Conservation (phyloP, 345 rosid species). For the Trapa bicornis region DNA sequence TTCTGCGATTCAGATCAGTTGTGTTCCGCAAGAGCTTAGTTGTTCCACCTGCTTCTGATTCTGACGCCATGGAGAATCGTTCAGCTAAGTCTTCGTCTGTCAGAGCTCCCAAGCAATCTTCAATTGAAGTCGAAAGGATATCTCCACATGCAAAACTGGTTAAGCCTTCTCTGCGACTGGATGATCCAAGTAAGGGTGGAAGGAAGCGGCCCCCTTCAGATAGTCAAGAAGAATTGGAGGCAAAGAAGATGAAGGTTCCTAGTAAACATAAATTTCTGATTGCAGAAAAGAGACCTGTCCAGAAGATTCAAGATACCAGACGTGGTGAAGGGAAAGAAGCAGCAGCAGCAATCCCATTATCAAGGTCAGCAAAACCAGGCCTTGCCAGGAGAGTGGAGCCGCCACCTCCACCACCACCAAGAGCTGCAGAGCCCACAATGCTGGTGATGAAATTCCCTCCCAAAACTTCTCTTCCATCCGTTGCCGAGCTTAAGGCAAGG, state of each 20-base stretch:
- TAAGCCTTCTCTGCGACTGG: slow-evolving; percentile 33
- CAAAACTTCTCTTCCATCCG: slow-evolving; percentile 74
- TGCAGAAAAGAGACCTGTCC: slow-evolving; percentile 2
- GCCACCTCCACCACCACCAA: slow-evolving; percentile 19
- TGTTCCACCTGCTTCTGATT: slow-evolving; percentile 38
- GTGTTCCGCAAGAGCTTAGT: slow-evolving; percentile 73
- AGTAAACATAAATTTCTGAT: slow-evolving; percentile 33
- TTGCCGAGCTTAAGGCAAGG: slow-evolving; percentile 75
- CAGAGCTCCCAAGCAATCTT: slow-evolving; percentile 12
- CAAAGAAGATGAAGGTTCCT: slow-evolving; percentile 62
- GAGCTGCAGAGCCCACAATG: slow-evolving; percentile 80
- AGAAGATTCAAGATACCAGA: slow-evolving; percentile 28
- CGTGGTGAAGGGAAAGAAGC: slow-evolving; percentile 45
- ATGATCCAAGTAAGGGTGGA: slow-evolving; percentile 60
- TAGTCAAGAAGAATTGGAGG: slow-evolving; percentile 68
- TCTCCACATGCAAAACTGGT: slow-evolving; percentile 30
- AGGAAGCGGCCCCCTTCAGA: slow-evolving; percentile 71
- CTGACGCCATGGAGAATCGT: slow-evolving; percentile 23
- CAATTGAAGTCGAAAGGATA: slow-evolving; percentile 29
- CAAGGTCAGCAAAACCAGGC: slow-evolving; percentile 30
- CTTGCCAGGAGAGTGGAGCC: slow-evolving; percentile 34
- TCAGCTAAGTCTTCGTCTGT: slow-evolving; percentile 18
- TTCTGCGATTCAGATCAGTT: slow-evolving; percentile 61
- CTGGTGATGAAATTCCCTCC: slow-evolving; percentile 97
- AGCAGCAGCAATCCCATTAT: slow-evolving; percentile 12